Evolutionary conservation across 805 yeast species (phyloP).

Genomic region (Geotrichum ghanense): DNA sequence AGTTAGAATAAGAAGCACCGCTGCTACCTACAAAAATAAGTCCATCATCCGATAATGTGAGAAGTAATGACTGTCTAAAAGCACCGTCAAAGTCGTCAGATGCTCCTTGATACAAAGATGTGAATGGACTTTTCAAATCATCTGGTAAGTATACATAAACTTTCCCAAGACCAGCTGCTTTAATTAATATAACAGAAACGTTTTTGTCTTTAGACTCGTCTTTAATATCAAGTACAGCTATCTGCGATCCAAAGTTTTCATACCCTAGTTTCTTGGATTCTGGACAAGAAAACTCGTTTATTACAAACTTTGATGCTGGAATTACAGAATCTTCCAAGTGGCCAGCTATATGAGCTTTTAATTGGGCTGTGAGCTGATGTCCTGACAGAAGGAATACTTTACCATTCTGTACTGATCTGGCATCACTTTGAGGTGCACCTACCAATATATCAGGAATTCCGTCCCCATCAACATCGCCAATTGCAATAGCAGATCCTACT

Average conservation of each 20-base stretch:
- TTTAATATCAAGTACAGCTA: background rate
- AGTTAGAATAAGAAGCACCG: constrained; percentile 20
- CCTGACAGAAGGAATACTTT: constrained; percentile 27
- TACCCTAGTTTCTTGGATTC: constrained; percentile 30
- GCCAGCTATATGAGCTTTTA: constrained; percentile 8
- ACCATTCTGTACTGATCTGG: constrained; percentile 27
- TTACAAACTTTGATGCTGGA: constrained; percentile 8
- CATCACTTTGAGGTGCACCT: constrained; percentile 34
- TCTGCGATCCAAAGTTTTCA: constrained; percentile 3
- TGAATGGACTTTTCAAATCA: too few relatives aligned
- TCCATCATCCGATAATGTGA: constrained; percentile 16
- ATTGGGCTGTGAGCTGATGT: constrained; percentile 9
- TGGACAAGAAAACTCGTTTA: constrained; percentile 28
- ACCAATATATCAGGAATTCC: constrained; percentile 33
- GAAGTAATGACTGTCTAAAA: constrained; percentile 19
- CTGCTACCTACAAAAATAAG: constrained; percentile 25
- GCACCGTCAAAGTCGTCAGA: constrained; percentile 8
- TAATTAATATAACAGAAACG: constrained; percentile 22
- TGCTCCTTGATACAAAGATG: constrained; percentile 12
- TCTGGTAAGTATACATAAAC: constrained; percentile 28
- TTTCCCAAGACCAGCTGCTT: constrained; percentile 29
- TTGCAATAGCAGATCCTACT: constrained; percentile 27
- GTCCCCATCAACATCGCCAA: constrained; percentile 29
- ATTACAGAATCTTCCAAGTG: constrained; percentile 7
- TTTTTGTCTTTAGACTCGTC: constrained; percentile 11